Evolutionary conservation across 2,329 filamentous ascomycete genomes (phyloP).

Genomic region (Mariannaea sp.): DNA sequence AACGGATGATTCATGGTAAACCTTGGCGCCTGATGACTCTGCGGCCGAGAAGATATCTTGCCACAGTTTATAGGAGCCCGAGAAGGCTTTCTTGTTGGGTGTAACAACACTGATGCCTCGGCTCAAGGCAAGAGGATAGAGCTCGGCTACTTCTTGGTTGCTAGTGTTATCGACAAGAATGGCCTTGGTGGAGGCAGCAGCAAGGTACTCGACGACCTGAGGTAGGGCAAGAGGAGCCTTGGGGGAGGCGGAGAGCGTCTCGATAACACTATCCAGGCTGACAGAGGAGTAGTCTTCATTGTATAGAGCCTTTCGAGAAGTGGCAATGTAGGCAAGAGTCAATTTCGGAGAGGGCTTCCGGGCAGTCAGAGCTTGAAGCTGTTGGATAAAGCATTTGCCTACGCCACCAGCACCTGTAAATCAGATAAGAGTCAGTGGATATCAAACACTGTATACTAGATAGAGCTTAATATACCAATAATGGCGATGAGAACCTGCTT

Average conservation of each 20-base stretch:
- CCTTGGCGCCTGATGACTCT: constrained; percentile 71
- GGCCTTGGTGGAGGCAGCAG: constrained; percentile 75
- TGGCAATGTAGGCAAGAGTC: constrained; percentile 81
- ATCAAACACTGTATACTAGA: background rate
- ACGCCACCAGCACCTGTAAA: constrained; percentile 84
- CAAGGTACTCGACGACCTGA: constrained; percentile 78
- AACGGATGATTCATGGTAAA: constrained; percentile 95
- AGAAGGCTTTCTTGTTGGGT: constrained; percentile 98
- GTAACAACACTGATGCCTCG: constrained; percentile 90
- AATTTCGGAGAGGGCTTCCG: constrained; percentile 72
- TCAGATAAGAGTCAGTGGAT: constrained; percentile 22
- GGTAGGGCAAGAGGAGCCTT: constrained; percentile 69
- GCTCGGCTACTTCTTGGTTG: constrained; percentile 80
- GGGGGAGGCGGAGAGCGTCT: constrained; percentile 66
- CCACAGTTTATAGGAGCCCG: constrained; percentile 80
- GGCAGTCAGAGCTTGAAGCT: constrained; percentile 71
- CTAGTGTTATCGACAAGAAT: constrained; percentile 96
- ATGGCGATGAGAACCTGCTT: constrained; percentile 59
- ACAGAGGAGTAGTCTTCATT: constrained; percentile 73
- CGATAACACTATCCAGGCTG: constrained; percentile 62
- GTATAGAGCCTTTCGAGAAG: constrained; percentile 82
- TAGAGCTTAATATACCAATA: constrained; percentile 47
- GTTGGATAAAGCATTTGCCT: constrained; percentile 85
- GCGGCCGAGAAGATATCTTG: constrained; percentile 82
- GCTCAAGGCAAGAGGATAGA: constrained; percentile 80